These are phyloP conservation scores for Boletus subparvulus DNA, from an alignment of 768 basidiomycete species.

Conservation along the genomic window DNA sequence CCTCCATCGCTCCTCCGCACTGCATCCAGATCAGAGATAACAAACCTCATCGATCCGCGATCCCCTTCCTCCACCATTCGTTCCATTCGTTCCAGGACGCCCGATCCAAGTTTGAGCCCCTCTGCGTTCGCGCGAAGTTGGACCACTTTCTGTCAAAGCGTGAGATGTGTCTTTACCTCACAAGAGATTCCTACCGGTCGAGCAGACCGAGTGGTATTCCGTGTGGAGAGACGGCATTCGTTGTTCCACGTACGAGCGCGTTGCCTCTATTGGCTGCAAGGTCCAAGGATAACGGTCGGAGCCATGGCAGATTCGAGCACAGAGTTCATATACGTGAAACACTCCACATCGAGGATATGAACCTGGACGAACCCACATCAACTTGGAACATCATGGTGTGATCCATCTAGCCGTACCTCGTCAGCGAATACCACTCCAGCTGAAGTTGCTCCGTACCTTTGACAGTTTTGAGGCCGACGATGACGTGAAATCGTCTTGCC, in stretches of 20 bases:
- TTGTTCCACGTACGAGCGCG: constrained; percentile 88
- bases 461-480: constrained; percentile 92
- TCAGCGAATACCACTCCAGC: constrained; percentile 98
- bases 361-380: constrained; percentile 55
- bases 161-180: constrained; percentile 9
- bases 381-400: neutral
- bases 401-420: constrained; percentile 59
- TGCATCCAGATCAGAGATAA: constrained; percentile 21
- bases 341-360: constrained; percentile 99
- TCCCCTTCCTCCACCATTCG: no score
- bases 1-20: constrained; percentile 59
- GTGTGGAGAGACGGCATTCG: constrained; percentile 87
- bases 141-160: neutral
- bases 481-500: constrained; percentile 97
- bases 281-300: constrained; percentile 87
- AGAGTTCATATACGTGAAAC: constrained; percentile 97
- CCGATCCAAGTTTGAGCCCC: no score
- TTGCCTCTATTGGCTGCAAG: constrained; percentile 87
- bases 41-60: no score
- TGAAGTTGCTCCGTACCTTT: constrained; percentile 92
- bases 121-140: no score
- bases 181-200: constrained; percentile 62
- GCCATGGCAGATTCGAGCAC: constrained; percentile 96
- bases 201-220: constrained; percentile 92
- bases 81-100: no score